These are phyloP conservation scores for Rhypophila decipiens DNA, from an alignment of 495 filamentous ascomycete genomes.

Conservation along the genomic window DNA sequence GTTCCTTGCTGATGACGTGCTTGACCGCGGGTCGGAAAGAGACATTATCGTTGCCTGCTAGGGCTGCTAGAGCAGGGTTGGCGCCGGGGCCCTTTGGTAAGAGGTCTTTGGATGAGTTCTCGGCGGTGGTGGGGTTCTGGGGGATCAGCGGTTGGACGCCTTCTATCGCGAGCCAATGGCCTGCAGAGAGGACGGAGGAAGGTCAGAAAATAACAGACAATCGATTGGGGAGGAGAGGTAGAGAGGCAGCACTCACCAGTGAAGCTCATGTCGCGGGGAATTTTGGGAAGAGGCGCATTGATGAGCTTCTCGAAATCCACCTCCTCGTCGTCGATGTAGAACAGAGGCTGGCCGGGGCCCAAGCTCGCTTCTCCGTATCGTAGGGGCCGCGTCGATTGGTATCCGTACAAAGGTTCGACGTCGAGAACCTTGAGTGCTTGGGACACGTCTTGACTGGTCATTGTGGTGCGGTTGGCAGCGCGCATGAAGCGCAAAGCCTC, in stretches of 20 bases:
- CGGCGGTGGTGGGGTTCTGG: constrained; percentile 84
- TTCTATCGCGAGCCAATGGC: constrained; percentile 93
- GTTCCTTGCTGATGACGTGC: constrained; percentile 88
- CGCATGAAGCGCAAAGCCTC: constrained; percentile 96
- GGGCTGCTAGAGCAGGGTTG: constrained; percentile 72
- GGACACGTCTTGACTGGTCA: constrained; percentile 80
- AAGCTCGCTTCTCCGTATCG: constrained; percentile 89
- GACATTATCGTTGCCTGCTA: constrained; percentile 75
- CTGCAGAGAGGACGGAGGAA: constrained; percentile 34
- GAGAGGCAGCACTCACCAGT: too few relatives aligned
- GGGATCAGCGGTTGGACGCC: constrained; percentile 93
- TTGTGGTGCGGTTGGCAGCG: constrained; percentile 69
- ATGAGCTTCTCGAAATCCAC: constrained; percentile 98
- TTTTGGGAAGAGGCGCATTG: constrained; percentile 89
- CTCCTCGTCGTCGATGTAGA: constrained; percentile 97
- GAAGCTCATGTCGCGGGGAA: constrained; percentile 86
- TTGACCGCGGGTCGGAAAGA: constrained; percentile 85
- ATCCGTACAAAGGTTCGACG: constrained; percentile 92
- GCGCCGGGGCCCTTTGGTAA: constrained; percentile 83
- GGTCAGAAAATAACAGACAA: not conserved
- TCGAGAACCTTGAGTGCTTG: constrained; percentile 78
- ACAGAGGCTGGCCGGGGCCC: constrained; percentile 90
- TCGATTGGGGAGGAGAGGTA: not conserved
- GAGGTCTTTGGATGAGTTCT: constrained; percentile 72
- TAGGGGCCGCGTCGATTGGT: constrained; percentile 80